Evolutionary conservation across 371 early-diverging fungal genomes (phyloP).

Genomic region (Mortierella sp.): DNA sequence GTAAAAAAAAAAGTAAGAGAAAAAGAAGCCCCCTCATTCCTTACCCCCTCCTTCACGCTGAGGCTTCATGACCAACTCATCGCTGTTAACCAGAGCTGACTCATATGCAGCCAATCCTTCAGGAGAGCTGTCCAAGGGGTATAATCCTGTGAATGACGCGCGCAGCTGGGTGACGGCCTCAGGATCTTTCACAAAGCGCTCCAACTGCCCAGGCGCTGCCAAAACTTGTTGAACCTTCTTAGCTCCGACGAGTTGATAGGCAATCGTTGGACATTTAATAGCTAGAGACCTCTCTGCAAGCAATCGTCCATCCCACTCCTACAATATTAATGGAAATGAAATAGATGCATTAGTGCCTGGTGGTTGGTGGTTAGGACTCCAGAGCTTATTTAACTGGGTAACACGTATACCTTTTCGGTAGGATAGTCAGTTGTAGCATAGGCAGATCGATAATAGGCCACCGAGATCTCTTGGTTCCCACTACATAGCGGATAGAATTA

Average conservation of each 20-base stretch:
- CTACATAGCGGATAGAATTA: constrained; percentile 49
- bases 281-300: constrained; percentile 86
- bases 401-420: constrained; percentile 63
- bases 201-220: constrained; percentile 83
- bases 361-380: no score
- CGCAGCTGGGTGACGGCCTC: constrained; percentile 70
- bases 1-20: background rate
- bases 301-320: constrained; percentile 92
- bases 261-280: constrained; percentile 91
- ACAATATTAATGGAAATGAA: background rate
- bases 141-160: constrained; percentile 90
- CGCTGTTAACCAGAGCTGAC: constrained; percentile 74
- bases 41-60: constrained; percentile 96
- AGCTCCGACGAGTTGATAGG: constrained; percentile 95
- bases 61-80: constrained; percentile 91
- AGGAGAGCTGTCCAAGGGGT: constrained; percentile 82
- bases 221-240: constrained; percentile 97
- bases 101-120: constrained; percentile 80
- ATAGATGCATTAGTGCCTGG: background rate
- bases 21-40: background rate
- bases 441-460: constrained; percentile 93
- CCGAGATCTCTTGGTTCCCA: constrained; percentile 83
- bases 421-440: constrained; percentile 94
- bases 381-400: background rate
- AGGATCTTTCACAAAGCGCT: constrained; percentile 75